Conservation (phyloP, 208 protist genomes). For the Wallacemonas collosoma region DNA sequence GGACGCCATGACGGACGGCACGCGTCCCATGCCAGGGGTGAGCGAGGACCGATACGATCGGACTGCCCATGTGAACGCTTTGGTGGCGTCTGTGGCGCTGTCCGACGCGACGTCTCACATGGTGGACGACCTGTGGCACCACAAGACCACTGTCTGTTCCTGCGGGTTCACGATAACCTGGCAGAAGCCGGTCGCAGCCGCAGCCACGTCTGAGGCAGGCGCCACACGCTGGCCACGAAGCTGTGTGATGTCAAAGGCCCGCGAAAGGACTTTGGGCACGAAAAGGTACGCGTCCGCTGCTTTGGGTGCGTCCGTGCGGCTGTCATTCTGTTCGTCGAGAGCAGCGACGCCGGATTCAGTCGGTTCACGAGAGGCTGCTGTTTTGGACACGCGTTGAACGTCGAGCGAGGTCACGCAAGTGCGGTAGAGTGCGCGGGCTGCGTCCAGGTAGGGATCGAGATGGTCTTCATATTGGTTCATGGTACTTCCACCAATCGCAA, state of each 20-base stretch:
- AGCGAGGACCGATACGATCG: too few species aligned
- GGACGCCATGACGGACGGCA: too few species aligned
- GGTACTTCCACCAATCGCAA: constrained; percentile 66
- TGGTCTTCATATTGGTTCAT: constrained; percentile 87
- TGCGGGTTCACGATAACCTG: constrained; percentile 58
- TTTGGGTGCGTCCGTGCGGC: background rate
- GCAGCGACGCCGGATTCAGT: background rate
- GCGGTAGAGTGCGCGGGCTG: constrained; percentile 44
- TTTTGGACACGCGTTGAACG: constrained; percentile 15
- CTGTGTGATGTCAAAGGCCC: constrained; percentile 23
- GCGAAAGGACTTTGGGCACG: constrained; percentile 3
- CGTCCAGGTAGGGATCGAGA: constrained; percentile 51
- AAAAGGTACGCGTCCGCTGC: constrained; percentile 13
- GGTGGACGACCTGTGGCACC: background rate
- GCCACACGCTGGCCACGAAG: constrained; percentile 33
- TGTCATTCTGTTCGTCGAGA: background rate
- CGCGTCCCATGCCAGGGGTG: too few species aligned
- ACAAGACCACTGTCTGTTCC: constrained; percentile 30
- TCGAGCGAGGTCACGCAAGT: constrained; percentile 41
- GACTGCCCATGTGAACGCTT: too few species aligned
- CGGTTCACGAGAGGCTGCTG: background rate
- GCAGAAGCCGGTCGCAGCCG: constrained; percentile 70
- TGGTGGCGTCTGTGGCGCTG: too few species aligned
- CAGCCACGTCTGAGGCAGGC: constrained; percentile 32
- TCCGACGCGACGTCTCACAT: background rate